phyloP scores from a whole-genome alignment of 805 yeast genomes.

The Candida sithepensis region DNA sequence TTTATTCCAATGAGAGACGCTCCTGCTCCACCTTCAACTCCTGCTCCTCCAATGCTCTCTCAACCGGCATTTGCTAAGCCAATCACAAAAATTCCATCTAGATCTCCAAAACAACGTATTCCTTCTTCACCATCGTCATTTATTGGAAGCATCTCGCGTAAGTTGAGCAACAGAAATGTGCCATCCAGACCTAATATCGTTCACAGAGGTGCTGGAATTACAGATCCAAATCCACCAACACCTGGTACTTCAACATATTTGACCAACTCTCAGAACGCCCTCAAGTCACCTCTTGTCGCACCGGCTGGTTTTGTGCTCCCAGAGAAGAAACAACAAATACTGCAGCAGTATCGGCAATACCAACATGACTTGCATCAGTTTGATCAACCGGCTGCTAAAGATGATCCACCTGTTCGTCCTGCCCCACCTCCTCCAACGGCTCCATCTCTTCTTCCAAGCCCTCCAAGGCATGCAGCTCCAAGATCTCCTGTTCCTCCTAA shows the following conservation, averaged over 20 bases:
- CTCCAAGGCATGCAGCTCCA: too few relatives aligned
- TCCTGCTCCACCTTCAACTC: conserved; percentile 27
- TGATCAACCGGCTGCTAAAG: neutral
- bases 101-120: conserved; percentile 8
- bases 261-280: neutral
- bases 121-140: conserved; percentile 24
- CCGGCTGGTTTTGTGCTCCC: neutral
- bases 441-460: neutral
- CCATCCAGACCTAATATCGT: conserved; percentile 19
- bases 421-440: neutral
- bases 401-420: neutral
- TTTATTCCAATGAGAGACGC: conserved; percentile 34
- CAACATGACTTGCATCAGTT: neutral
- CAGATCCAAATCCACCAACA: conserved; percentile 7
- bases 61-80: neutral
- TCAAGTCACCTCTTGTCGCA: conserved; percentile 13
- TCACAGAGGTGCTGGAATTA: conserved; percentile 22
- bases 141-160: conserved; percentile 27
- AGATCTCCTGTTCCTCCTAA: too few relatives aligned
- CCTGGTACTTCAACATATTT: neutral
- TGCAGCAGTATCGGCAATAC: neutral
- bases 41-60: neutral
- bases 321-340: neutral
- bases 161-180: conserved; percentile 12
- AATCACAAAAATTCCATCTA: conserved; percentile 4